A percentile compares a stretch with the other conserved stretches of the same genome.
These are phyloP conservation scores for Ogataea nonfermentans DNA, from an alignment of 805 yeast species.

Conservation along the genomic window DNA sequence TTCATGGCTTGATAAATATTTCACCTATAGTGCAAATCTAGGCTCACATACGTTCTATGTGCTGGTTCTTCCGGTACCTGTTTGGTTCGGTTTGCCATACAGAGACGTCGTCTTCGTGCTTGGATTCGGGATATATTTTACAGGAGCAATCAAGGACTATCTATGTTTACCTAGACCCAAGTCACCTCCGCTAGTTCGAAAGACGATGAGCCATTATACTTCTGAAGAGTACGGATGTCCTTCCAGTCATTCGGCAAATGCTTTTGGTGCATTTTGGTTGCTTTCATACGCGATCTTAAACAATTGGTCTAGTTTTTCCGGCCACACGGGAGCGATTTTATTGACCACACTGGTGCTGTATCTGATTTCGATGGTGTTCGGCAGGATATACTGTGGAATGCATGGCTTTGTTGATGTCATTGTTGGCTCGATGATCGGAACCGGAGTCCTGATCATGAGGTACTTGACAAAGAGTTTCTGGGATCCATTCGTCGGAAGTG, in stretches of 20 bases:
- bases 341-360: slow-evolving; percentile 41
- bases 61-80: slow-evolving; percentile 77
- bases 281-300: slow-evolving; percentile 26
- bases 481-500: slow-evolving; percentile 43
- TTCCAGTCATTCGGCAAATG: slow-evolving; percentile 91
- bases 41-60: slow-evolving; percentile 96
- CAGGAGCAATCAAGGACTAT: slow-evolving; percentile 79
- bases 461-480: slow-evolving; percentile 38
- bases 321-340: slow-evolving; percentile 1
- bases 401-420: slow-evolving; percentile 83
- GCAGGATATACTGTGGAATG: slow-evolving; percentile 95
- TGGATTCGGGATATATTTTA: slow-evolving; percentile 68
- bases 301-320: slow-evolving; percentile 16
- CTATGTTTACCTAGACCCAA: slow-evolving; percentile 89
- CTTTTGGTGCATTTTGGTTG: slow-evolving; percentile 72
- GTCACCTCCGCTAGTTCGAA: slow-evolving; percentile 87
- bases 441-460: slow-evolving; percentile 48
- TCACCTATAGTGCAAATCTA: slow-evolving; percentile 82
- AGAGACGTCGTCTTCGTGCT: slow-evolving; percentile 59
- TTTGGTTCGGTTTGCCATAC: slow-evolving; percentile 73
- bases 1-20: slow-evolving; percentile 63
- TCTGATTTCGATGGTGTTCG: slow-evolving; percentile 64
- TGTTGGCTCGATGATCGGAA: slow-evolving; percentile 67
- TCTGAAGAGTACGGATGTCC: slow-evolving; percentile 95
- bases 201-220: slow-evolving; percentile 88